A percentile compares a stretch with the other conserved stretches of the same genome.
Conservation (phyloP, 1,284 basidiomycete species). For the Microbotryomycetes sp. region DNA sequence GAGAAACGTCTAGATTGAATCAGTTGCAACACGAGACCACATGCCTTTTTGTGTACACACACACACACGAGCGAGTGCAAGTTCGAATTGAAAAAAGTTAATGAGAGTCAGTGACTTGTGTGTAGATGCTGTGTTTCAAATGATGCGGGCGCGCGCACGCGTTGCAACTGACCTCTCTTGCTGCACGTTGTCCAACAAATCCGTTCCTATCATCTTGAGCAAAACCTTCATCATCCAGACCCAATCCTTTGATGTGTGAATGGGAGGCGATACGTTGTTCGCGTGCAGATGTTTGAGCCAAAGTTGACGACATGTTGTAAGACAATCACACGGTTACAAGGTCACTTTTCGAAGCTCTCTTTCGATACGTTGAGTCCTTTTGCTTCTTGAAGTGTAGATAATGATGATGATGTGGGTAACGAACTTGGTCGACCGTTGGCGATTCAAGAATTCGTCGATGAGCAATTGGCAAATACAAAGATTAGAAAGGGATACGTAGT, state of each 20-base stretch:
- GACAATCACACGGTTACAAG: too few relatives aligned
- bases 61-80: not conserved
- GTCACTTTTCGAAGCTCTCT: too few relatives aligned
- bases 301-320: too few relatives aligned
- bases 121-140: not conserved
- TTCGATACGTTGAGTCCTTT: too few relatives aligned
- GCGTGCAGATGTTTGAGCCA: slow-evolving; percentile 1
- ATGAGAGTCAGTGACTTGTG: slow-evolving; percentile 35
- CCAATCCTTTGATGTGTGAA: slow-evolving; percentile 93
- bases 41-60: slow-evolving; percentile 54
- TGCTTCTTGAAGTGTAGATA: too few relatives aligned
- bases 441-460: too few relatives aligned
- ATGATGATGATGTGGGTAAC: too few relatives aligned
- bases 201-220: slow-evolving; percentile 70
- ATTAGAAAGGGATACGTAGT: too few relatives aligned
- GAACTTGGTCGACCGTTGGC: too few relatives aligned
- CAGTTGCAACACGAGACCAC: slow-evolving; percentile 83
- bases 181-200: slow-evolving; percentile 83
- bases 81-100: slow-evolving; percentile 39
- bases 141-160: not conserved
- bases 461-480: too few relatives aligned
- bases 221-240: slow-evolving; percentile 75
- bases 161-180: slow-evolving; percentile 67
- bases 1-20: slow-evolving; percentile 85
- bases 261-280: slow-evolving; percentile 68